Percentiles rank a stretch among this genome's conserved stretches.
These are phyloP conservation scores for Fonsecaea nubica DNA, from an alignment of 2,329 filamentous ascomycete species.

Conservation along the genomic window DNA sequence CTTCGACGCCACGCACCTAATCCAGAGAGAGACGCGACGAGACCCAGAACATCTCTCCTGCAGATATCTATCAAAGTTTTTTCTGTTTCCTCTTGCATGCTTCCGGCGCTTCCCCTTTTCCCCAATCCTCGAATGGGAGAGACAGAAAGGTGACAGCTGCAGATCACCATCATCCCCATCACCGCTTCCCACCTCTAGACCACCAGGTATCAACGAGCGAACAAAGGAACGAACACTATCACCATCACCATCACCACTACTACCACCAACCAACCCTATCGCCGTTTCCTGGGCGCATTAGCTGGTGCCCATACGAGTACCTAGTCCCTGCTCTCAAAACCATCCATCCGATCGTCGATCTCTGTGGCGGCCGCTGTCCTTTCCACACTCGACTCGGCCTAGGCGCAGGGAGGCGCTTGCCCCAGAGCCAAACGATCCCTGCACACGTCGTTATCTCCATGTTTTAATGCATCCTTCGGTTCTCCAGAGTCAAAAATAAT, in stretches of 20 bases:
- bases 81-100: conserved; percentile 1
- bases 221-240: not conserved
- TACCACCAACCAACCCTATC: not conserved
- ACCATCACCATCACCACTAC: not conserved
- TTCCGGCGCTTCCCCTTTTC: conserved; percentile 1
- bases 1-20: not conserved
- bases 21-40: not conserved
- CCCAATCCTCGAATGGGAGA: not conserved
- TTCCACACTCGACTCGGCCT: conserved; percentile 4
- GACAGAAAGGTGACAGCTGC: not conserved
- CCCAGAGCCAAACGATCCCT: conserved; percentile 10
- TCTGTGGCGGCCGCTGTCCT: not conserved
- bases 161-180: not conserved
- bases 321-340: not conserved
- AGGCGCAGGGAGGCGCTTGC: conserved; percentile 1
- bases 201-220: not conserved
- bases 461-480: conserved; percentile 5
- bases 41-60: not conserved
- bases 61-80: conserved; percentile 4
- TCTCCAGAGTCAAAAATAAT: conserved; percentile 9
- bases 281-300: not conserved
- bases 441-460: conserved; percentile 15
- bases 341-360: conserved; percentile 1
- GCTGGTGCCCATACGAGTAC: not conserved
- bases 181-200: not conserved